Percentiles rank a stretch among this genome's conserved stretches.
phyloP scores from a whole-genome alignment of 345 rosid species.

The Syzygium jambos region DNA sequence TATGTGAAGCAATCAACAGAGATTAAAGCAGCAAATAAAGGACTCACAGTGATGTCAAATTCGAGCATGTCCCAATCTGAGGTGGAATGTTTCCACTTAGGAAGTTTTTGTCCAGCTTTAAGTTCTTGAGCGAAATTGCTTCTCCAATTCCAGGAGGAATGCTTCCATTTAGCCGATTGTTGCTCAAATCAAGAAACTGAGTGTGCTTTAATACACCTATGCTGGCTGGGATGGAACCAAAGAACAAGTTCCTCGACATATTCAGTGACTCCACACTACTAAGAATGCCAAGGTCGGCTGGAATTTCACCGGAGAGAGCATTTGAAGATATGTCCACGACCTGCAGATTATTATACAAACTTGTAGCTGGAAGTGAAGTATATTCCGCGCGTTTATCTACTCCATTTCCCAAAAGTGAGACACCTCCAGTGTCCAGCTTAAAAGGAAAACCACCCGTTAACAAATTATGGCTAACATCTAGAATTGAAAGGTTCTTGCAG shows the following conservation, averaged over 20 bases:
- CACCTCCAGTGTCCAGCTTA: conserved; percentile 32
- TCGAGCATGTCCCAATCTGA: conserved; percentile 46
- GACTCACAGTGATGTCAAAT: conserved; percentile 63
- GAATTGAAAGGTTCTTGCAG: conserved; percentile 40
- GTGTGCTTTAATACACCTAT: conserved; percentile 42
- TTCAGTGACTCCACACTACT: conserved; percentile 52
- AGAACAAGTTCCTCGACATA: conserved; percentile 55
- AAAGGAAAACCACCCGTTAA: conserved; percentile 53
- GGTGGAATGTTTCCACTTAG: conserved; percentile 64
- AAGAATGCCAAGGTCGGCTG: conserved; percentile 39
- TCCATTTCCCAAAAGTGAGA: conserved; percentile 22
- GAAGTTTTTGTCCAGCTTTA: conserved; percentile 53
- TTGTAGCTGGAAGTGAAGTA: conserved; percentile 9
- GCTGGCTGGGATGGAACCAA: conserved; percentile 51
- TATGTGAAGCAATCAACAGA: neutral
- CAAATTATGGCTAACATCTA: conserved; percentile 70
- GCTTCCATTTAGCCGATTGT: conserved; percentile 58
- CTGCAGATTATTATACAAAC: conserved; percentile 29
- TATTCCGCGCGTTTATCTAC: conserved; percentile 15
- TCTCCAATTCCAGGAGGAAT: conserved; percentile 68
- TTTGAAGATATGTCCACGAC: conserved; percentile 74
- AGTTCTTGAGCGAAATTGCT: conserved; percentile 42
- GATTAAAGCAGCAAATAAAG: neutral
- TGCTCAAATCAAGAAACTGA: conserved; percentile 57
- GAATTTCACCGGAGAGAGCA: conserved; percentile 54